Conservation (phyloP, 2,329 filamentous ascomycete species). For the Colletotrichum spinosum region DNA sequence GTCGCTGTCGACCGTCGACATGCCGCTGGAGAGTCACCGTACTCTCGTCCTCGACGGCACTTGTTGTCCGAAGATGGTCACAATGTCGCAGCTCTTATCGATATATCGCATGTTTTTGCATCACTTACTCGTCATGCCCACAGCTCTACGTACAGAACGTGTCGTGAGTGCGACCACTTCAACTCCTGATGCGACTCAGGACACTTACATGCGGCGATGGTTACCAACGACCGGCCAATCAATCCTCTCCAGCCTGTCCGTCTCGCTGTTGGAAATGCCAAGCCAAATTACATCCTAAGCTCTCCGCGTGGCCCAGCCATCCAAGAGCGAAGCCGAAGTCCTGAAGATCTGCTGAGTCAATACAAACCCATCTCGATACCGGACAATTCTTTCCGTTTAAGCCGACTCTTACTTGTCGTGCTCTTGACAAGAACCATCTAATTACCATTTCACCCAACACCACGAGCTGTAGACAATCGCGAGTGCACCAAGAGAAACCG, state of each 20-base stretch:
- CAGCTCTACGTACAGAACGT: too few species aligned
- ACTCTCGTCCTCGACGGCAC: neutral
- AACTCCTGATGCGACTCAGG: too few species aligned
- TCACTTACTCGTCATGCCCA: too few species aligned
- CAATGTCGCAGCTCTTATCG: too few species aligned
- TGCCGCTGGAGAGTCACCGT: neutral
- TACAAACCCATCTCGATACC: conserved; percentile 12
- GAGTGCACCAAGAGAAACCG: neutral
- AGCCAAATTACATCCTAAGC: conserved; percentile 31
- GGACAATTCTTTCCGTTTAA: conserved; percentile 14
- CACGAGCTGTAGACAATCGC: too few species aligned
- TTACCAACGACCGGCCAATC: conserved; percentile 1
- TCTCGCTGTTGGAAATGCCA: conserved; percentile 4
- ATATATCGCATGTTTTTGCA: too few species aligned
- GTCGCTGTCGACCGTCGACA: conserved; percentile 11
- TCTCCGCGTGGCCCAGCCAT: conserved; percentile 52
- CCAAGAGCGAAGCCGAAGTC: neutral
- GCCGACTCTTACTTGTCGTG: neutral
- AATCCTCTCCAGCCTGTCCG: conserved; percentile 3
- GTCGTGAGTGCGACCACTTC: too few species aligned
- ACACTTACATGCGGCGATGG: too few species aligned
- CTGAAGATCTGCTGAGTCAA: conserved; percentile 20
- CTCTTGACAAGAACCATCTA: neutral
- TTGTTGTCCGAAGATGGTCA: too few species aligned
- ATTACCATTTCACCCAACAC: neutral